Evolutionary conservation across 2,329 filamentous ascomycete species (phyloP), one percentile per base, ranked within the genome.

Genomic region (Ophiostoma populinum): DNA sequence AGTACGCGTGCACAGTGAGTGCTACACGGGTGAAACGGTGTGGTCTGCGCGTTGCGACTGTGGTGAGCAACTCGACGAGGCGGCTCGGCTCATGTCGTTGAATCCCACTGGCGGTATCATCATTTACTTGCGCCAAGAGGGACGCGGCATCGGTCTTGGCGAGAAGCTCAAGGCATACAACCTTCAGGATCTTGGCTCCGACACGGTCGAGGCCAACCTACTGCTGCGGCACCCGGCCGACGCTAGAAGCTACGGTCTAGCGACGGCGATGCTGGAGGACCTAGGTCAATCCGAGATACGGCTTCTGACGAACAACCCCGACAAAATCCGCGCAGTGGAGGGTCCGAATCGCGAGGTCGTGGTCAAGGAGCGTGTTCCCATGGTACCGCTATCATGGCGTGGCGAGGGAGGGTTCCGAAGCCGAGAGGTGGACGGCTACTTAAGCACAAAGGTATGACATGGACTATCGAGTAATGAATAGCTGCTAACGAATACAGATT

Each of bases 101-200:
- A 63, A 63, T 46, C 52, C 62, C 35, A 68, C 62, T 2, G 86
- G 86, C 12, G 90, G 90, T 22, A 85, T 93, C 36, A 93, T 98
- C 45, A 76, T 98, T 46, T 98, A 98, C 51, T 65, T 98, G 16
- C 77, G 90, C 16, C 90, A 98, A 55, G 90, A 98, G 58, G 90
- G 90, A 0, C 80, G 90, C 17, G 90, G 90, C 2, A 98, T 98
- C 44, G 90, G 90, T 0, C 66, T 98, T 0, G 79, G 82, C 3
- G 86, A 93, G 59, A 98, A 98, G 56, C 66, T 98, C 25, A 95
- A 98, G 58, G 90, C 90, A 5, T 98, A 98, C 56, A 98, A 98
- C 50, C 63, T 98, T 28, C 90, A 98, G 54, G 90, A 98, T 56
- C 62, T 98, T 18, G 90, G 90, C 0, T 86, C 80, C n/a, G 90